phyloP scores from a whole-genome alignment of 148 eudicot genomes.

The Fagopyrum tataricum region DNA sequence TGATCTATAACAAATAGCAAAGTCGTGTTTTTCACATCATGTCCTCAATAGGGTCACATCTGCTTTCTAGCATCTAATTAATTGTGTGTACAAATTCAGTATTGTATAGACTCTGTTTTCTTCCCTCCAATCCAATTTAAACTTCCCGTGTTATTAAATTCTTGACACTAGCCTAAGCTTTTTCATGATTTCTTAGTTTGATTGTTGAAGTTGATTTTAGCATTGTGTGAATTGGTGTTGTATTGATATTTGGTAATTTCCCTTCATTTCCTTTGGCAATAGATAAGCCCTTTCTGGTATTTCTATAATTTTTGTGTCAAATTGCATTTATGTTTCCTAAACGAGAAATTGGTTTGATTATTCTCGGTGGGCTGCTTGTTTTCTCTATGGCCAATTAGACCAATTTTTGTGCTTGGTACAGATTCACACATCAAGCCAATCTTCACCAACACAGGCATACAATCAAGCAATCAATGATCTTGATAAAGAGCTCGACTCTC shows the following conservation, averaged over 20 bases:
- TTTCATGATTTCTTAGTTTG: not conserved
- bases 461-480: constrained; percentile 91
- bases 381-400: not conserved
- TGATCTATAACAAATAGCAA: not conserved
- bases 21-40: not conserved
- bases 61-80: not conserved
- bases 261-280: not conserved
- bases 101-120: not conserved
- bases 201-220: not conserved
- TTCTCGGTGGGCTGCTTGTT: no score
- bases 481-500: constrained; percentile 81
- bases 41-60: not conserved
- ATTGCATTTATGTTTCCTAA: not conserved
- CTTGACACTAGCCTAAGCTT: not conserved
- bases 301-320: not conserved
- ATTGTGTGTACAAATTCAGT: not conserved
- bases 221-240: not conserved
- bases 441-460: constrained; percentile 90
- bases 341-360: not conserved
- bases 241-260: not conserved
- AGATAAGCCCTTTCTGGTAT: not conserved
- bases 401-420: constrained; percentile 22
- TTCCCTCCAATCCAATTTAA: not conserved
- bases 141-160: not conserved
- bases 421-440: constrained; percentile 92